Evolutionary conservation across 352 stramenopile species (phyloP), one percentile per base, ranked within the genome.

Genomic region (Phytophthora sansomeana): DNA sequence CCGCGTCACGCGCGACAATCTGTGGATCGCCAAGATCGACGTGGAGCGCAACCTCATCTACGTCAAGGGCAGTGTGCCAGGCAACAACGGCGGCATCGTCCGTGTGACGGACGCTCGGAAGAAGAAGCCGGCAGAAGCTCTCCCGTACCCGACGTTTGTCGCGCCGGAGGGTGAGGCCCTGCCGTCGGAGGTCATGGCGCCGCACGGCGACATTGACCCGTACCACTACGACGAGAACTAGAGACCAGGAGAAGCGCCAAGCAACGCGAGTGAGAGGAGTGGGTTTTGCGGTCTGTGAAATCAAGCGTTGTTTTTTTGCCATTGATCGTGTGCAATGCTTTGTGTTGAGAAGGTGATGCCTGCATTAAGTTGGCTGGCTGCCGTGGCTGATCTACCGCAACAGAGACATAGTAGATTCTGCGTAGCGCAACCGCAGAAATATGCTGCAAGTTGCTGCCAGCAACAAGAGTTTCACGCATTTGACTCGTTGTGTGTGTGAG

Each of bases 1-100:
- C 41, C 86, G 87, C 55, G 90, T 98, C 14, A 99, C 98, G 24
- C 91, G 97, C 33, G 96, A 99, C 83, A 99, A 99, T 77, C 79
- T 99, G 4, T 95, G 87, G 85, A 81, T 97, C 49, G 80, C 90
- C 57, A 96, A 97, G 83, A 87, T 98, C 58, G 96, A 99, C 77
- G 79, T 91, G 28, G 74, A 95, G 67, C 89, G 93, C 70, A 97
- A 98, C 71, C 78, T 99, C 52, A 52, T 99, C 21, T 98, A 97
- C 78, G 82, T 99, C 43, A 97, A 97, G 72, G 96, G 96, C 53
- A 89, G 80, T 58, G 92, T 99, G 47, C 95, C 96, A 2, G 96
- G 96, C 36, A 90, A 87, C 69, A 94, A 91, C 49, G 96, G 95
- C 53, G 84, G 85, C 54, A 87, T 96, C 55, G 85, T 96, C 43